phyloP scores from a whole-genome alignment of 2,329 filamentous ascomycete genomes.

The Xylariaceae sp. region DNA sequence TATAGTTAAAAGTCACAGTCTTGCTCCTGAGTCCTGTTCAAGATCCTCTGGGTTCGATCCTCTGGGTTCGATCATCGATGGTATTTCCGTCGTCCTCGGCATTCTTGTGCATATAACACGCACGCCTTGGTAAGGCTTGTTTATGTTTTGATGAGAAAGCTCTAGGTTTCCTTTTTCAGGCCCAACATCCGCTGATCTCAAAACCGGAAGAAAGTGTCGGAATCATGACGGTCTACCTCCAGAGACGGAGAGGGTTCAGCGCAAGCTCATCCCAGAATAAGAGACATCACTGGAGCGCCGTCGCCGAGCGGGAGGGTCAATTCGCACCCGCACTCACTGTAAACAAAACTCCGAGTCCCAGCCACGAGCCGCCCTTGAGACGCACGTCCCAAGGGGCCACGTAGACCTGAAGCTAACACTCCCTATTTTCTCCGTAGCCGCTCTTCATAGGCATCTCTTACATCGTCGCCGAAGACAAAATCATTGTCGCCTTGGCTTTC shows the following conservation, averaged over 20 bases:
- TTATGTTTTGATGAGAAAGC: neutral
- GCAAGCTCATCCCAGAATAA: constrained; percentile 16
- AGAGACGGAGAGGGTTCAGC: constrained; percentile 18
- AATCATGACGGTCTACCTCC: constrained; percentile 13
- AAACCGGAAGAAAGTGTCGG: neutral
- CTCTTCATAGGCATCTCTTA: constrained; percentile 60
- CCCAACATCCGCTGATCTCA: too few species aligned
- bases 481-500: constrained; percentile 60
- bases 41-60: too few species aligned
- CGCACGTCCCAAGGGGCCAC: too few species aligned
- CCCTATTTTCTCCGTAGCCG: constrained; percentile 35
- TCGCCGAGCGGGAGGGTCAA: constrained; percentile 17
- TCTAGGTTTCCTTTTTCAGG: neutral
- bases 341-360: constrained; percentile 3
- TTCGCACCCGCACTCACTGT: constrained; percentile 45
- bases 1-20: too few species aligned
- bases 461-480: constrained; percentile 43
- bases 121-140: too few species aligned
- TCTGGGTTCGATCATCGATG: too few species aligned
- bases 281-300: constrained; percentile 19
- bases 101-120: too few species aligned
- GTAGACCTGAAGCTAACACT: neutral
- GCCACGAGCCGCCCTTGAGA: too few species aligned
- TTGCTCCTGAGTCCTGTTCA: too few species aligned
- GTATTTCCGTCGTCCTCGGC: too few species aligned